Conservation (phyloP, 2,329 filamentous ascomycete species). For the Colletotrichum tofieldiae region DNA sequence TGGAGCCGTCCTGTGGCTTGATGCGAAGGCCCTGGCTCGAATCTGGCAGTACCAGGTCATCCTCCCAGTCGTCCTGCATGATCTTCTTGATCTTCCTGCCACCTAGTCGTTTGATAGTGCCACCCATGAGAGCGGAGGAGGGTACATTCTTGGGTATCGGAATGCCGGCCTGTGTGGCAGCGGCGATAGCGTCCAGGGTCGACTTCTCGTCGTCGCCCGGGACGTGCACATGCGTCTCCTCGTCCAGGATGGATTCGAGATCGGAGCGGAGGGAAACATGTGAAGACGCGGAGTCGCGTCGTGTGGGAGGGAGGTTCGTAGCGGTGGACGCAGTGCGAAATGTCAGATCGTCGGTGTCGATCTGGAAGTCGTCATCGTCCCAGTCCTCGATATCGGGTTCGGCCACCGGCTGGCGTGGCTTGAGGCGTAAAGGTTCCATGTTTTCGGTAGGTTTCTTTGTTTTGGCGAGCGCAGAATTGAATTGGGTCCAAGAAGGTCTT, state of each 20-base stretch:
- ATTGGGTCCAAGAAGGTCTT: conserved; percentile 23
- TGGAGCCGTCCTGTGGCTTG: conserved; percentile 72
- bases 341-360: conserved; percentile 77
- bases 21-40: conserved; percentile 74
- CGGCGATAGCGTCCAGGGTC: conserved; percentile 87
- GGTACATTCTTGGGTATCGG: conserved; percentile 91
- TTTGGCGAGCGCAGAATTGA: conserved; percentile 26
- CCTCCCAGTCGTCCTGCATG: conserved; percentile 85
- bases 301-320: conserved; percentile 64
- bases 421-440: conserved; percentile 72
- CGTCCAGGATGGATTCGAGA: conserved; percentile 80
- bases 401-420: conserved; percentile 65
- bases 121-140: conserved; percentile 89
- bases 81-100: conserved; percentile 80
- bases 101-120: conserved; percentile 92
- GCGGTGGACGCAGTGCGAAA: conserved; percentile 68
- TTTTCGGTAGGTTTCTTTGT: conserved; percentile 41
- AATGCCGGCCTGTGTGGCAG: conserved; percentile 90
- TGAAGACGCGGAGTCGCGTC: conserved; percentile 85
- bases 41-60: conserved; percentile 81
- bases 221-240: conserved; percentile 90
- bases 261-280: conserved; percentile 88
- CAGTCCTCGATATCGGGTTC: conserved; percentile 80
- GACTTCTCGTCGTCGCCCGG: conserved; percentile 88
- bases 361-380: conserved; percentile 83